A percentile compares a stretch with the other conserved stretches of the same genome.
Conservation (phyloP, 345 rosid species). For the Physaria fendleri region DNA sequence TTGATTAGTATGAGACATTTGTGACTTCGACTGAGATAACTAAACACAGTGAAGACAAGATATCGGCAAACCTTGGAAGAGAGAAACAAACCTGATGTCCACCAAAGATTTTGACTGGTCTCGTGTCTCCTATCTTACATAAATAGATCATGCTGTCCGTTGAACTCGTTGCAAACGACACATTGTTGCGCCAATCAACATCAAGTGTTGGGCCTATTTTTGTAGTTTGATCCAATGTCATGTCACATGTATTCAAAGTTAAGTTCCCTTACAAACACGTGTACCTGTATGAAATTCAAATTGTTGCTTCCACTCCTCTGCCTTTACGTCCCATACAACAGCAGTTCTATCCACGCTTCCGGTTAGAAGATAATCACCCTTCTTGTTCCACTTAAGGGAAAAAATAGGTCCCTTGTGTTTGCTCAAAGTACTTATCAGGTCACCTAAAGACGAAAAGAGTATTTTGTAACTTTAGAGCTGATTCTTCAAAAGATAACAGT, state of each 20-base stretch:
- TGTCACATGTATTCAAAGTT: no score
- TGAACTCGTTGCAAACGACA: slow-evolving; percentile 96
- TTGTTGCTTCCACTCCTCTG: slow-evolving; percentile 92
- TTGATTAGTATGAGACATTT: slow-evolving; percentile 12
- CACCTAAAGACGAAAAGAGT: no score
- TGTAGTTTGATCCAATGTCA: slow-evolving; percentile 71
- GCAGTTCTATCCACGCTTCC: slow-evolving; percentile 98
- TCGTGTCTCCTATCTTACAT: slow-evolving; percentile 85
- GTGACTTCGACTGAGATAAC: background rate
- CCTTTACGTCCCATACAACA: slow-evolving; percentile 97
- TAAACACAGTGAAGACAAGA: background rate
- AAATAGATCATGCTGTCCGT: slow-evolving; percentile 89
- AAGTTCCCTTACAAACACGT: no score
- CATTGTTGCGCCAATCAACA: slow-evolving; percentile 98
- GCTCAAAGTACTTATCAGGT: slow-evolving; percentile 70
- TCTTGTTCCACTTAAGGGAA: slow-evolving; percentile 98
- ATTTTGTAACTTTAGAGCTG: no score
- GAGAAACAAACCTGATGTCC: slow-evolving; percentile 76
- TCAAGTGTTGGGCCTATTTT: slow-evolving; percentile 88
- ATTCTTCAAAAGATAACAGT: no score
- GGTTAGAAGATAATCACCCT: slow-evolving; percentile 96
- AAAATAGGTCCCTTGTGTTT: slow-evolving; percentile 97
- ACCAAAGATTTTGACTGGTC: slow-evolving; percentile 67
- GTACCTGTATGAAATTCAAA: slow-evolving; percentile 89
- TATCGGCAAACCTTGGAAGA: slow-evolving; percentile 7